Evolutionary conservation across 306 rosid species (phyloP).

Genomic region (Arachis hypogaea): DNA sequence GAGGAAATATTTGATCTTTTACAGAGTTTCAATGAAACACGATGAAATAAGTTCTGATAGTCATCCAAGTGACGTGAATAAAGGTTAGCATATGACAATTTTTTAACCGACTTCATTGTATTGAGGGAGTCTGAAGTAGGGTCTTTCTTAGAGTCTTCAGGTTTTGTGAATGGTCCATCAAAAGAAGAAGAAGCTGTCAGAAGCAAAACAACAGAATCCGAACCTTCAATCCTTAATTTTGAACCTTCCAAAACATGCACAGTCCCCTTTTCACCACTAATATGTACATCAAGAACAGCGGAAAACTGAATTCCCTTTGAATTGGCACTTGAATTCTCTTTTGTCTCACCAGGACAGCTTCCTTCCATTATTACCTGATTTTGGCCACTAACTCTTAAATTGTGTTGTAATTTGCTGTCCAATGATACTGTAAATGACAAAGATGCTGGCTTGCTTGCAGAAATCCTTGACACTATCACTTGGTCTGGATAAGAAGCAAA

Average conservation of each 20-base stretch:
- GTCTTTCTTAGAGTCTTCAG: slow-evolving; percentile 77
- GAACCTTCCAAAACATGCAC: slow-evolving; percentile 65
- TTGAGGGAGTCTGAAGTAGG: slow-evolving; percentile 71
- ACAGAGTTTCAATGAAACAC: slow-evolving; percentile 86
- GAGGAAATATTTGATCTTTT: slow-evolving; percentile 14
- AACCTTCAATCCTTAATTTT: slow-evolving; percentile 71
- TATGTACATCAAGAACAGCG: slow-evolving; percentile 78
- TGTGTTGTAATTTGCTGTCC: slow-evolving; percentile 75
- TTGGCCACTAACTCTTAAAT: slow-evolving; percentile 53
- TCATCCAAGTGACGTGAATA: slow-evolving; percentile 73
- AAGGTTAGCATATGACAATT: slow-evolving; percentile 59
- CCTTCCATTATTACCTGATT: slow-evolving; percentile 72
- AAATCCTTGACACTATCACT: slow-evolving; percentile 73
- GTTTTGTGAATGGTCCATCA: slow-evolving; percentile 74
- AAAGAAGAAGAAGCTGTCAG: slow-evolving; percentile 86
- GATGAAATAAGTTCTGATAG: slow-evolving; percentile 84
- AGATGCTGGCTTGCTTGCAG: slow-evolving; percentile 70
- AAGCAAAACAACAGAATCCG: slow-evolving; percentile 77
- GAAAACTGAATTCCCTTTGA: slow-evolving; percentile 82
- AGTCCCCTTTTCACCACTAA: slow-evolving; percentile 63
- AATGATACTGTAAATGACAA: slow-evolving; percentile 71
- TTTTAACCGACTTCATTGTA: slow-evolving; percentile 53
- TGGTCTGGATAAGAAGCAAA: slow-evolving; percentile 81
- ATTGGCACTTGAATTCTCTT: slow-evolving; percentile 40
- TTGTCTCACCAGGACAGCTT: slow-evolving; percentile 64